A percentile compares a stretch with the other conserved stretches of the same genome.
phyloP scores from a whole-genome alignment of 768 basidiomycete genomes.

The Plicaturopsis crispa region DNA sequence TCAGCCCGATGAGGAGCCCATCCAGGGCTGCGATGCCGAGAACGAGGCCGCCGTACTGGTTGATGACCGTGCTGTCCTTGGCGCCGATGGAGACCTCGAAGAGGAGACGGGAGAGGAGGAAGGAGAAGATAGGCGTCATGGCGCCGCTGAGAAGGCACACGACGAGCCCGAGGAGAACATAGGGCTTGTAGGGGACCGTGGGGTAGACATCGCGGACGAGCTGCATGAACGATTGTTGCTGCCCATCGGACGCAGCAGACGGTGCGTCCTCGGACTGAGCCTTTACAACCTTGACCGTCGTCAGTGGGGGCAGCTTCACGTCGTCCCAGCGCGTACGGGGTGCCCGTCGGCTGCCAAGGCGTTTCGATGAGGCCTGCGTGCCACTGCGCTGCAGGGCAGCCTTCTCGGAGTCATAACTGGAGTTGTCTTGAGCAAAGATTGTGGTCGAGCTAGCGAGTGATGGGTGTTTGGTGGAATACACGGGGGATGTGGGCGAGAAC shows the following conservation, averaged over 20 bases:
- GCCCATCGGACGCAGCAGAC: constrained; percentile 7
- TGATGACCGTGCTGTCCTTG: constrained; percentile 50
- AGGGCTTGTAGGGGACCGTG: constrained; percentile 64
- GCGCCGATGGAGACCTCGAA: constrained; percentile 70
- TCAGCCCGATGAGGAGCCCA: constrained; percentile 65
- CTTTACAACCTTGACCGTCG: constrained; percentile 15
- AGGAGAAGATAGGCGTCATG: constrained; percentile 90
- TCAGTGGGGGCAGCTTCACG: constrained; percentile 10
- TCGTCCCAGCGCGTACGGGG: constrained; percentile 17
- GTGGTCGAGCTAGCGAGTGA: constrained; percentile 1
- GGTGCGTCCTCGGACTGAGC: constrained; percentile 15
- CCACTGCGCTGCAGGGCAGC: constrained; percentile 30
- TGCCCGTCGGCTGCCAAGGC: constrained; percentile 7
- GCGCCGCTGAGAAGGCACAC: constrained; percentile 70
- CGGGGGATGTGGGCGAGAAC: constrained; percentile 51
- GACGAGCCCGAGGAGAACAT: constrained; percentile 63
- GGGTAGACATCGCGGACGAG: constrained; percentile 56
- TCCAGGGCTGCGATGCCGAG: constrained; percentile 71
- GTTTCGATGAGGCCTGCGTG: constrained; percentile 27
- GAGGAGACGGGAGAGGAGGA: constrained; percentile 75
- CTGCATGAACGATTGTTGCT: constrained; percentile 29
- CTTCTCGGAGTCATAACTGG: constrained; percentile 39
- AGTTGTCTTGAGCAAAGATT: constrained; percentile 24
- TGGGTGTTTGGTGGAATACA: constrained; percentile 20
- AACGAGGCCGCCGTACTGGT: constrained; percentile 64